phyloP scores from a whole-genome alignment of 306 rosid genomes.

The Canavalia gladiata region DNA sequence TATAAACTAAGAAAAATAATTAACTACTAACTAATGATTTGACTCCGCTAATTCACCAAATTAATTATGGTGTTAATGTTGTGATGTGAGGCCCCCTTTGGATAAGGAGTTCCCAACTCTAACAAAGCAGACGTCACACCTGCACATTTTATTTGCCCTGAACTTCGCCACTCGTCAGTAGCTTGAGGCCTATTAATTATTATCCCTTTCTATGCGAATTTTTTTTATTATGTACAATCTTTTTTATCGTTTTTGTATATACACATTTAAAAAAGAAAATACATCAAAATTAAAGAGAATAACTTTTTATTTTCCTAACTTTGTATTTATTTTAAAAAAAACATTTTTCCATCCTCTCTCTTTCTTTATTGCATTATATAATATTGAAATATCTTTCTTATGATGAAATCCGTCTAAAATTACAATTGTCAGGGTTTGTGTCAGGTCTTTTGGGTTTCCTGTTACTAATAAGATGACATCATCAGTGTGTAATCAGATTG shows the following conservation, averaged over 20 bases:
- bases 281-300: too few species aligned
- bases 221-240: too few species aligned
- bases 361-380: neutral
- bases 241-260: too few species aligned
- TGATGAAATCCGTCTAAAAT: neutral
- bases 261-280: too few species aligned
- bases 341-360: neutral
- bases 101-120: neutral
- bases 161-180: too few species aligned
- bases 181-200: too few species aligned
- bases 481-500: neutral
- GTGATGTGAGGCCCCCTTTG: neutral
- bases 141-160: neutral
- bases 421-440: neutral
- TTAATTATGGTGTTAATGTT: neutral
- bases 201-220: too few species aligned
- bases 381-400: neutral
- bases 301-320: too few species aligned
- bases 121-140: neutral
- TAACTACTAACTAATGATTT: neutral
- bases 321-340: too few species aligned
- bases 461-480: neutral
- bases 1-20: neutral
- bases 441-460: slow-evolving; percentile 2
- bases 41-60: neutral